phyloP scores from a whole-genome alignment of 176 grass and related monocot genomes.

The Triticum timopheevii region DNA sequence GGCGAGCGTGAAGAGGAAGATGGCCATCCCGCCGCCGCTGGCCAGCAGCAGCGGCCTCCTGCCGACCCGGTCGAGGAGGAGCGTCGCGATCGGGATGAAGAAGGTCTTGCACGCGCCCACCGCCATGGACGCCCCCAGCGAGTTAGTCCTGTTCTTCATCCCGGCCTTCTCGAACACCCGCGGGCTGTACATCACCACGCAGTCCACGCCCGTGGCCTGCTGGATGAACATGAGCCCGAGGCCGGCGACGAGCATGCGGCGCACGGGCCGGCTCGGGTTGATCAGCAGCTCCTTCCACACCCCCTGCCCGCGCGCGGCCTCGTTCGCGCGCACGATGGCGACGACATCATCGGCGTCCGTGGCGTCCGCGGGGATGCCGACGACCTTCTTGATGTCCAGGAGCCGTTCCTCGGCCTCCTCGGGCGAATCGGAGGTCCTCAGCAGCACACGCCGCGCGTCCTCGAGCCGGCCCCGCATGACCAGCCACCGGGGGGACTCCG shows the following conservation, averaged over 20 bases:
- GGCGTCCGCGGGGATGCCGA: slow-evolving; percentile 47
- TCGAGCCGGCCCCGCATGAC: slow-evolving; percentile 85
- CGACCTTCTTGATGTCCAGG: slow-evolving; percentile 58
- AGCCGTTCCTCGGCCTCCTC: slow-evolving; percentile 69
- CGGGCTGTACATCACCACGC: slow-evolving; percentile 85
- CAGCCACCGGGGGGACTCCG: slow-evolving; percentile 91
- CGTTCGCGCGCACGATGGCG: slow-evolving; percentile 28
- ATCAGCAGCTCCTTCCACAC: slow-evolving; percentile 83
- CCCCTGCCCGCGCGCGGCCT: not conserved
- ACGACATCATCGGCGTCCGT: slow-evolving; percentile 29
- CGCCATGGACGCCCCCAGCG: slow-evolving; percentile 64
- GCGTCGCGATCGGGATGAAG: slow-evolving; percentile 69
- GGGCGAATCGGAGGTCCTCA: slow-evolving; percentile 56
- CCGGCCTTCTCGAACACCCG: slow-evolving; percentile 69
- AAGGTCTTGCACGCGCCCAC: slow-evolving; percentile 84
- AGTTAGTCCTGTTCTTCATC: slow-evolving; percentile 50
- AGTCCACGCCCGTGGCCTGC: slow-evolving; percentile 88
- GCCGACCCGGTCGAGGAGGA: slow-evolving; percentile 78
- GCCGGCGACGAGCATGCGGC: slow-evolving; percentile 61
- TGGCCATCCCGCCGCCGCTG: slow-evolving; percentile 79
- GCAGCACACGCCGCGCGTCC: slow-evolving; percentile 61
- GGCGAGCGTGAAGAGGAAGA: slow-evolving; percentile 63
- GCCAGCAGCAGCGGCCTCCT: slow-evolving; percentile 71
- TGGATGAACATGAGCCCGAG: slow-evolving; percentile 90
- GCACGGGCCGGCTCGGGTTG: slow-evolving; percentile 58